Percentiles rank a stretch among this genome's conserved stretches.
phyloP scores from a whole-genome alignment of 2,329 filamentous ascomycete species.

The Monosporascus cannonballus region DNA sequence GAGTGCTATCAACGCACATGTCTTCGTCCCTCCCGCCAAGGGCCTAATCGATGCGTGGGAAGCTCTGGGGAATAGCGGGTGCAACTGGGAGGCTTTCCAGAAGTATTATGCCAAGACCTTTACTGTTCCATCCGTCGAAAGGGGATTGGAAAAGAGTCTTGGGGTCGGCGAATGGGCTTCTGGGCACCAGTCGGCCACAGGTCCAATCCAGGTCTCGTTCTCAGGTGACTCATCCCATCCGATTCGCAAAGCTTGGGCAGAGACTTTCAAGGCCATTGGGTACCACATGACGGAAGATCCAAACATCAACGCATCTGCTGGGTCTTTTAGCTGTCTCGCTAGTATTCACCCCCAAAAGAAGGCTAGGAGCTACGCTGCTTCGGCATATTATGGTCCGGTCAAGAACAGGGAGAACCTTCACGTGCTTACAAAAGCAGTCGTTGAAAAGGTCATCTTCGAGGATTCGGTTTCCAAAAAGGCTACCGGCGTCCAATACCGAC shows the following conservation, averaged over 20 bases:
- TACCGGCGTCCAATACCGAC: neutral
- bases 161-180: slow-evolving; percentile 5
- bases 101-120: slow-evolving; percentile 12
- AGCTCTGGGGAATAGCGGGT: slow-evolving; percentile 13
- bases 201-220: slow-evolving; percentile 10
- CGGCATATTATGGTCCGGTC: slow-evolving; percentile 9
- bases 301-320: neutral
- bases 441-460: slow-evolving; percentile 11
- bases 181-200: neutral
- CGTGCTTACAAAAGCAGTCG: slow-evolving; percentile 6
- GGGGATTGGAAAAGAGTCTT: slow-evolving; percentile 1
- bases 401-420: slow-evolving; percentile 10
- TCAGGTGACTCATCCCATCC: slow-evolving; percentile 6
- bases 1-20: slow-evolving; percentile 15
- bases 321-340: neutral
- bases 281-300: neutral
- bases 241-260: slow-evolving; percentile 2
- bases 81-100: slow-evolving; percentile 11
- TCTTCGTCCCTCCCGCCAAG: slow-evolving; percentile 11
- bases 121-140: slow-evolving; percentile 5
- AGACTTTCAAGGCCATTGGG: neutral
- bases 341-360: slow-evolving; percentile 10
- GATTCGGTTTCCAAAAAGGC: slow-evolving; percentile 2
- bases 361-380: slow-evolving; percentile 11
- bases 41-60: slow-evolving; percentile 12